Percentiles rank a stretch among this genome's conserved stretches.
phyloP scores from a whole-genome alignment of 2,329 filamentous ascomycete genomes.

The Fusarium falciforme region DNA sequence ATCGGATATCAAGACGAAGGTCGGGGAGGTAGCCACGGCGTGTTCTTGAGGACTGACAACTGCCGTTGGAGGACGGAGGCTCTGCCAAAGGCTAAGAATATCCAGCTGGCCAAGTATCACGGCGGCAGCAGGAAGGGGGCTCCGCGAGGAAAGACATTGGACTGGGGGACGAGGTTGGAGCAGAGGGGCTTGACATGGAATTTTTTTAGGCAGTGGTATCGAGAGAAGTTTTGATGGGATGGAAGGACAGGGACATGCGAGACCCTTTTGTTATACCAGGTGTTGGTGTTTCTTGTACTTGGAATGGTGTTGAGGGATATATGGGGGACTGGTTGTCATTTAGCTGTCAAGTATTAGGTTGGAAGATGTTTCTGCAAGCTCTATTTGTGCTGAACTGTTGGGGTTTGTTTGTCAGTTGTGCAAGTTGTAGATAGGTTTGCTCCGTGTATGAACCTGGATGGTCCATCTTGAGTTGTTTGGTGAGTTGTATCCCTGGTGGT shows the following conservation, averaged over 20 bases:
- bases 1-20: conserved; percentile 21
- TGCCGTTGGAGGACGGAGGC: conserved; percentile 5
- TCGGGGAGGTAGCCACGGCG: conserved; percentile 20
- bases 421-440: background rate
- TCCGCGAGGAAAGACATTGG: conserved; percentile 6
- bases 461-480: background rate
- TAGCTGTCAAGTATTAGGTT: background rate
- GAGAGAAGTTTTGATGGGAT: background rate
- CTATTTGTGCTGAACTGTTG: background rate
- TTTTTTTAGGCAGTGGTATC: conserved; percentile 23
- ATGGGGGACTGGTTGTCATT: background rate
- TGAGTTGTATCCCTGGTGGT: background rate
- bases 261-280: background rate
- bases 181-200: conserved; percentile 15
- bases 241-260: background rate
- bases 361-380: background rate
- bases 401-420: background rate
- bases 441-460: background rate
- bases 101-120: conserved; percentile 25
- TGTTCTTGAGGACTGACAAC: conserved; percentile 1
- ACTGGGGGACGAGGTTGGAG: conserved; percentile 7
- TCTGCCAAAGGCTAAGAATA: conserved; percentile 16
- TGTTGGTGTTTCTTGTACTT: background rate
- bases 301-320: background rate
- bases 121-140: conserved; percentile 4